Evolutionary conservation across 805 yeast species (phyloP), one percentile per base, ranked within the genome.

Genomic region (Saturnispora sekii): DNA sequence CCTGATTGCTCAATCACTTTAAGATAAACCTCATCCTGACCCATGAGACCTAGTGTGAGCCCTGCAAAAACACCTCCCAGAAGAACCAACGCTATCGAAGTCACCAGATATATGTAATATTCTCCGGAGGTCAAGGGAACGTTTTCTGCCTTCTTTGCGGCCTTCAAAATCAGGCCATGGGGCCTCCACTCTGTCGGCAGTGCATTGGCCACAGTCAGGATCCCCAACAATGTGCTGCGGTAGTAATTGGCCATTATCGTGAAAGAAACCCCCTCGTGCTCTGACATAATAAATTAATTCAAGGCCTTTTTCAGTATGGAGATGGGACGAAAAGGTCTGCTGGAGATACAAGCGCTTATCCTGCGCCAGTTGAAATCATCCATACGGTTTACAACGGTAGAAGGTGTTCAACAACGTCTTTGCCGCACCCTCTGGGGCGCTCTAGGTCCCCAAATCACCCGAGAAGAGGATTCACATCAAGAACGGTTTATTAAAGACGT

Each of bases 11-110:
- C 80, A 49, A 90, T 82, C 10, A 90, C 98, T 63, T 86, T 90
- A 49, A 90, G 70, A 56, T 89, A 86, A 18, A 90, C 90, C 63
- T 90, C 97, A 62, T 90, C 97, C 63, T 90, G 97, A 53, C 97
- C 97, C 98, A 90, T 90, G 10, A 90, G 73, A 2, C 93, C 97
- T 40, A 90, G 69, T n/a, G 98, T 93, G 36, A 90, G 70, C 7
- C 95, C 95, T 5, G 95, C 95, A 70, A 86, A 86, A n/a, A 84
- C 79, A 53, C 95, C 95, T 47, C 95, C 95, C 4, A 83, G 68
- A 32, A 86, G 56, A 1, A 85, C 94, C 18, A 85, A 68, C 17
- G 67, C 51, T 6, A 73, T 70, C 1, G 93, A 81, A 11, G 81
- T 67, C 41, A 67, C 42, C 53, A 77, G 59, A 53, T 77, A 74